Evolutionary conservation across 768 basidiomycete species (phyloP).

Genomic region (Tylopilus subfusipes): DNA sequence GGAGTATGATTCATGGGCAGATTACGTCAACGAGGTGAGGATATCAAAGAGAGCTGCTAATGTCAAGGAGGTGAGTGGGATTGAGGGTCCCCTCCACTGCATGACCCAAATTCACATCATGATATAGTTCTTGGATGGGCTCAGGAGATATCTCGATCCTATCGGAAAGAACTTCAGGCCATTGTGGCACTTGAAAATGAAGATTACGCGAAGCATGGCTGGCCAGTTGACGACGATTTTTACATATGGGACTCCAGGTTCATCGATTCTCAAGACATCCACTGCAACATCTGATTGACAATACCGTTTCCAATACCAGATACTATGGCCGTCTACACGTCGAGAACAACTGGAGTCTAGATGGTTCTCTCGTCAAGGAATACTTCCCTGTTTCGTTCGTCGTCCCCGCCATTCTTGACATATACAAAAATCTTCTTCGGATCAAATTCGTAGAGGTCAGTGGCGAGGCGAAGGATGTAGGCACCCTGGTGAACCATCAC

Average conservation of each 20-base stretch:
- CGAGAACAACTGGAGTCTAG: conserved; percentile 61
- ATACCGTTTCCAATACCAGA: conserved; percentile 5
- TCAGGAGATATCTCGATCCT: conserved; percentile 66
- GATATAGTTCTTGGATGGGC: conserved; percentile 69
- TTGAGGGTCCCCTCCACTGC: background rate
- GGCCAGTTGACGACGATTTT: conserved; percentile 65
- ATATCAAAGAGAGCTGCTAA: conserved; percentile 71
- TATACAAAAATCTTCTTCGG: conserved; percentile 77
- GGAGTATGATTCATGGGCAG: conserved; percentile 76
- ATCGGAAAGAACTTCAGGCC: conserved; percentile 59
- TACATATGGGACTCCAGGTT: conserved; percentile 83
- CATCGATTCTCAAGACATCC: conserved; percentile 14
- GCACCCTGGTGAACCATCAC: conserved; percentile 60
- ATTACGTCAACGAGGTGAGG: conserved; percentile 77
- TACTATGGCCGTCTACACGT: conserved; percentile 39
- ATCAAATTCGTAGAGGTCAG: conserved; percentile 58
- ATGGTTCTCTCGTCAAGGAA: conserved; percentile 75
- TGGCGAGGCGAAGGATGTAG: conserved; percentile 55
- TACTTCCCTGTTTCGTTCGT: conserved; percentile 84
- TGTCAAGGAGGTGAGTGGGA: conserved; percentile 48
- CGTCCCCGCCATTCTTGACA: conserved; percentile 71
- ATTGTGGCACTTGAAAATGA: conserved; percentile 71
- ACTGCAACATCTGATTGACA: background rate
- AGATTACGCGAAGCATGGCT: conserved; percentile 56
- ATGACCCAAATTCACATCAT: background rate